phyloP scores from a whole-genome alignment of 768 basidiomycete genomes.

The Candolleomyces efflorescens region DNA sequence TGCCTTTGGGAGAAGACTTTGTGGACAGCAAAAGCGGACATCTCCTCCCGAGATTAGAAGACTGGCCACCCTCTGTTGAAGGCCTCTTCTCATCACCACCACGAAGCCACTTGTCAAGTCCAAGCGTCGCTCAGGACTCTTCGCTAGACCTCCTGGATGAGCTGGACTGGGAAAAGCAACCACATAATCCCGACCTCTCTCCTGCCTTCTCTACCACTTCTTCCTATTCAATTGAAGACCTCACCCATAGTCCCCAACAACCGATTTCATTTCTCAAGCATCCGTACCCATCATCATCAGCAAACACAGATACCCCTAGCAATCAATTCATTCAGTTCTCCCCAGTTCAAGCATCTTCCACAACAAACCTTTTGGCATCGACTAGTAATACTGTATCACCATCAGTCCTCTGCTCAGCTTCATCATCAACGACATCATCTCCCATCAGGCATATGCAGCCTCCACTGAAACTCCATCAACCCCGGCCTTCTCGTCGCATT shows the following conservation, averaged over 20 bases:
- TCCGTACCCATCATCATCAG: not conserved
- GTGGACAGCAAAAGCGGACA: not conserved
- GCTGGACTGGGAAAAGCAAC: slow-evolving; percentile 9
- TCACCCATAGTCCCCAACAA: not conserved
- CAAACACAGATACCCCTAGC: slow-evolving; percentile 7
- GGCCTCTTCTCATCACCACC: not conserved
- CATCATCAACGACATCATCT: slow-evolving; percentile 14
- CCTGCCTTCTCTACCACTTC: not conserved
- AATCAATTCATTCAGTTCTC: not conserved
- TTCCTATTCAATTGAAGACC: not conserved
- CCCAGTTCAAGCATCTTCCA: not conserved
- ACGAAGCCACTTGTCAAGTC: not conserved
- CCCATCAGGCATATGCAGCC: slow-evolving; percentile 14
- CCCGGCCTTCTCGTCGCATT: slow-evolving; percentile 41
- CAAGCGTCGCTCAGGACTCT: not conserved
- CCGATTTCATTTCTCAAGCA: not conserved
- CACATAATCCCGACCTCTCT: not conserved
- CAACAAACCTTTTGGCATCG: not conserved
- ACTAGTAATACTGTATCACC: slow-evolving; percentile 11
- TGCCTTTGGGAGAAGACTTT: not conserved
- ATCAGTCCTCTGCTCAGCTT: slow-evolving; percentile 14
- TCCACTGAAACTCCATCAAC: slow-evolving; percentile 39
- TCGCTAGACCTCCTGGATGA: not conserved
- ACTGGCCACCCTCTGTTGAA: not conserved
- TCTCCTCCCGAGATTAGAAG: not conserved